Base-by-base conservation (phyloP, 2,329 filamentous ascomycete genomes). In the Aciculosporium take region DNA sequence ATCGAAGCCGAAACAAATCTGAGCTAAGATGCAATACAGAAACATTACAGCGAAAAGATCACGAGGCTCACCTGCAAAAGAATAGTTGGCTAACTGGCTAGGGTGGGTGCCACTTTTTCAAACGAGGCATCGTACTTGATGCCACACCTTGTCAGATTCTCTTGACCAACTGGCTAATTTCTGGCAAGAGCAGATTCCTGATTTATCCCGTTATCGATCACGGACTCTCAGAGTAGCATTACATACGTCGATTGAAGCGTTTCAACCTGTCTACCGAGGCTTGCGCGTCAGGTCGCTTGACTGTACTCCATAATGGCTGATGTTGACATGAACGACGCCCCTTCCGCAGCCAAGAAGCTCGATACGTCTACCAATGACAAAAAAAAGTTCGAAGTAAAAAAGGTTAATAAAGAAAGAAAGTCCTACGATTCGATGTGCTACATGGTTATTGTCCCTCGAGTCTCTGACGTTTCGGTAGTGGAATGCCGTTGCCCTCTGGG, bases 301-400 rank as follows among this genome's bases (percentile, higher is more conserved):
- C n/a, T 12, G n/a, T 10, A 17, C 4, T n/a, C 21, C 34, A 44
- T 10, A 48, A 96, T 96, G 91, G 84, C 88, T 45, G 91, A 98
- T 65, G 81, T 96, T 39, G 87, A 95, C 56, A 96, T 96, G 91
- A 83, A 84, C 41, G 91, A 96, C 63, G 87, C 83, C 36, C 76
- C 78, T 27, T 63, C 72, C 48, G 65, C 67, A 17, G 65, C 69
- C 21, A 84, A 79, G 62, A 73, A 71, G 58, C 57, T 59, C 13
- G 64, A 63, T 21, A 66, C 62, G 15, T 20, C 24, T 32, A 56
- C 63, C 15, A 73, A 72, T 48, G 59, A 68, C 40, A 95, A 93
- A 76, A 94, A 95, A 71, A 83, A 85, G 50, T 98, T 98, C 51
- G 91, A 98, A 61, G 89, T 98, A 48, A 98, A 98, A 69, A 98